Evolutionary conservation across 257 asterid species (phyloP), one percentile per base, ranked within the genome.

Genomic region (Galeopsis tetrahit): DNA sequence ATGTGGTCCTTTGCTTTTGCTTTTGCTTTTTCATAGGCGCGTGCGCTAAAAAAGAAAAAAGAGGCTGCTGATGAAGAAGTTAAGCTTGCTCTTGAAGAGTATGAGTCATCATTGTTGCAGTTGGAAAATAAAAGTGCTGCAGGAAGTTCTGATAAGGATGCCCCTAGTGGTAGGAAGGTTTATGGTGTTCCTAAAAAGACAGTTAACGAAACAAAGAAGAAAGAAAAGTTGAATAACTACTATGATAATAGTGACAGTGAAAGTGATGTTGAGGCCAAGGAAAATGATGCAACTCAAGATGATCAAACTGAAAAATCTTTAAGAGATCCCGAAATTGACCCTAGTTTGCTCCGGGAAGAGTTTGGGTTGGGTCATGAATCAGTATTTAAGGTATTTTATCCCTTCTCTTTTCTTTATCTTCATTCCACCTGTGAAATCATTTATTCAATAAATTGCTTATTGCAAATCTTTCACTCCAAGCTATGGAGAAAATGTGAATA

Each of bases 51-150:
- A 73, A 95, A 82, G 86, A 90, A 85, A 64, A 85, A 81, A 76
- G 97, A 83, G 63, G 92, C 81, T 28, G 97, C 92, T 65, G 90
- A 92, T 61, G 87, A 88, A 79, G 98, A 95, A 83, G 94, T 91
- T 59, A 87, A 80, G 76, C 84, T 78, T 82, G 95, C 96, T 72
- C 75, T 95, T 14, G 85, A 87, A 55, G 96, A 90, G 78, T 89
- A 83, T 69, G 99, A 91, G 7, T 60, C 66, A 38, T 90, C 97
- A 72, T 71, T 87, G 87, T 85, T 81, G 64, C 87, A 85, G 75
- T 74, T 91, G 77, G 89, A 82, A 31, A 88, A 72, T 60, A 77
- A 78, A 64, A 71, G 70, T 62, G 83, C 39, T 57, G 78, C 72
- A 14, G 77, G 71, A 73, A 77, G 70, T 70, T 49, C 10, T 71